A percentile compares a stretch with the other conserved stretches of the same genome.
Evolutionary conservation across 176 grass and related monocot genomes (phyloP).

Genomic region (Eremochloa ophiuroides): DNA sequence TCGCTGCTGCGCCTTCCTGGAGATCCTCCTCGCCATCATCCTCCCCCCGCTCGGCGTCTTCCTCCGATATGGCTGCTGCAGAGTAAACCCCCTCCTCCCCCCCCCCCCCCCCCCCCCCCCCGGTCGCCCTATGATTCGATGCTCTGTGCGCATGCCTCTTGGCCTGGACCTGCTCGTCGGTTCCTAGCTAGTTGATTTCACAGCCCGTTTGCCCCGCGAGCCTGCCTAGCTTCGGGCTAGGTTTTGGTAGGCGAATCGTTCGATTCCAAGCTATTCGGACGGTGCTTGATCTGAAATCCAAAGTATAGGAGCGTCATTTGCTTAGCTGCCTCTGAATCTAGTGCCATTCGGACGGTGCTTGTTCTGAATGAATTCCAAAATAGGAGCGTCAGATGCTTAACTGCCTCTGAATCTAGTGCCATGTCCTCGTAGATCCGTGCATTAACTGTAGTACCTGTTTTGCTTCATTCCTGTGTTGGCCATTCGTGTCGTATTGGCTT

Average conservation of each 20-base stretch:
- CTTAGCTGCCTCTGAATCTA: neutral
- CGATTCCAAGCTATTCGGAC: neutral
- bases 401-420: neutral
- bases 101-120: neutral
- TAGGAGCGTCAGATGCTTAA: neutral
- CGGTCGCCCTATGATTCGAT: neutral
- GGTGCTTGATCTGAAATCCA: neutral
- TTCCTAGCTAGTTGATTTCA: neutral
- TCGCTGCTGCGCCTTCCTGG: conserved; percentile 63
- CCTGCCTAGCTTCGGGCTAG: neutral
- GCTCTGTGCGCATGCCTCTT: neutral
- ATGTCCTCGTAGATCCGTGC: neutral
- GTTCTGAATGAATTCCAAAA: neutral
- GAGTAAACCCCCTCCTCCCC: conserved; percentile 26
- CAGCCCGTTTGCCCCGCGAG: neutral
- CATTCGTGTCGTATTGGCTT: neutral
- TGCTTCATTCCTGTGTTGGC: neutral
- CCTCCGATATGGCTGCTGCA: conserved; percentile 80
- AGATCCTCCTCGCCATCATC: conserved; percentile 85
- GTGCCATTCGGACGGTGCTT: neutral
- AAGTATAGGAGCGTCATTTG: neutral
- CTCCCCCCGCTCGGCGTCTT: conserved; percentile 91
- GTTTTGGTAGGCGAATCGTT: neutral
- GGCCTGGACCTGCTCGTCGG: neutral
- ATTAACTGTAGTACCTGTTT: neutral